Conservation (phyloP, 2,329 filamentous ascomycete species). For the Alternaria rosae region DNA sequence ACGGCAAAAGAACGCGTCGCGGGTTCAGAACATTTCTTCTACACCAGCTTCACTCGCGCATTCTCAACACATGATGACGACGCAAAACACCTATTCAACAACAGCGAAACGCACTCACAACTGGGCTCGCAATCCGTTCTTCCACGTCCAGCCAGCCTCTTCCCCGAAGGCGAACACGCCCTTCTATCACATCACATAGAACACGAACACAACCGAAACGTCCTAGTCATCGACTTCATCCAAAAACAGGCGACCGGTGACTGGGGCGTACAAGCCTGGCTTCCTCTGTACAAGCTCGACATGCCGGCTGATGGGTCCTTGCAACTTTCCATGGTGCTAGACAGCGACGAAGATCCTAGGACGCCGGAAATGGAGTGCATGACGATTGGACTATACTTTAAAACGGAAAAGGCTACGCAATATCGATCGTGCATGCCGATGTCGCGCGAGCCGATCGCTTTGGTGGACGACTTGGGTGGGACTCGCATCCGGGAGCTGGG, state of each 20-base stretch:
- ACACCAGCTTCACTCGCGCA: constrained; percentile 48
- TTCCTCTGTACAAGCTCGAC: constrained; percentile 44
- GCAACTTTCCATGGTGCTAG: constrained; percentile 6
- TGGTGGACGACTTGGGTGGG: not conserved
- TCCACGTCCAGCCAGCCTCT: constrained; percentile 21
- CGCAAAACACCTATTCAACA: constrained; percentile 22
- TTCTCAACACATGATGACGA: constrained; percentile 31
- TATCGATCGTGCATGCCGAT: constrained; percentile 2
- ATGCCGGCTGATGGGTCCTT: constrained; percentile 41
- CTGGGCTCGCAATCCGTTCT: constrained; percentile 46
- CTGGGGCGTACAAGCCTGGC: constrained; percentile 9
- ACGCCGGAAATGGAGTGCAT: not conserved
- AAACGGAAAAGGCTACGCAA: constrained; percentile 9
- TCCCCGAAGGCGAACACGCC: not conserved
- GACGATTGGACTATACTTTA: constrained; percentile 25
- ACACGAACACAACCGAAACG: constrained; percentile 3
- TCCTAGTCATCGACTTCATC: constrained; percentile 27
- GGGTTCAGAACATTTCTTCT: constrained; percentile 50
- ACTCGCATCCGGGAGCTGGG: constrained; percentile 36
- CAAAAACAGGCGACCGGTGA: not conserved
- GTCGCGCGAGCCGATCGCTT: not conserved
- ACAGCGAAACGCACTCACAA: constrained; percentile 34
- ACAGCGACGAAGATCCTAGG: not conserved
- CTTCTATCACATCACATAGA: constrained; percentile 26
- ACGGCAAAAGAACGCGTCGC: constrained; percentile 41